These are phyloP conservation scores for Fennellomyces sp. DNA, from an alignment of 371 early-diverging fungal genomes.

Conservation along the genomic window DNA sequence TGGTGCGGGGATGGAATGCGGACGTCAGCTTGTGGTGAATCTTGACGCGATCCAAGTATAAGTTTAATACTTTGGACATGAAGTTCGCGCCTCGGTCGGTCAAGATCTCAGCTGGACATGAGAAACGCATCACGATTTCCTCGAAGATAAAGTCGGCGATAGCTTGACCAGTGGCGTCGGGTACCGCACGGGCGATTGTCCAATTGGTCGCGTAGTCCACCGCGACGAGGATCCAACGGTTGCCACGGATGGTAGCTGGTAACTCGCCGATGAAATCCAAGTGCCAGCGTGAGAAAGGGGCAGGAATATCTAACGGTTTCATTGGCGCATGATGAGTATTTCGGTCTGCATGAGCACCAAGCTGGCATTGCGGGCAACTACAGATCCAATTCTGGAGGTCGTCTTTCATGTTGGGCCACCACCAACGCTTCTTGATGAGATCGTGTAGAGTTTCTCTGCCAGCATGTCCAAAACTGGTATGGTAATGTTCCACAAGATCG, in stretches of 20 bases:
- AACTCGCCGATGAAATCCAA: too few species aligned
- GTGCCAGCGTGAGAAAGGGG: too few species aligned
- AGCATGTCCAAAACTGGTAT: constrained; percentile 14
- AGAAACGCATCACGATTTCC: constrained; percentile 29
- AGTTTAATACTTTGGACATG: background rate
- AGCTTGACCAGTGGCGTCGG: background rate
- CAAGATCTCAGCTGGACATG: constrained; percentile 16
- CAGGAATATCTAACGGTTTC: too few species aligned
- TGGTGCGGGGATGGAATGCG: constrained; percentile 14
- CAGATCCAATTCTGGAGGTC: constrained; percentile 22
- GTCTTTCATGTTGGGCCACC: constrained; percentile 21
- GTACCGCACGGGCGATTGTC: too few species aligned
- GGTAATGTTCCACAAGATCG: too few species aligned
- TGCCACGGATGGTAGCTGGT: constrained; percentile 8
- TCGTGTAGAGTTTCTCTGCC: constrained; percentile 16
- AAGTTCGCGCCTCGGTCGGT: background rate
- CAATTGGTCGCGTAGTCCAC: background rate
- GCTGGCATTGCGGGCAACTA: constrained; percentile 19
- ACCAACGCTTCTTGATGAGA: constrained; percentile 6
- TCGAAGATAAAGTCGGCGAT: constrained; percentile 4
- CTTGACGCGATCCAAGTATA: background rate
- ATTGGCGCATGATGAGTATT: background rate
- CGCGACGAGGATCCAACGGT: constrained; percentile 4
- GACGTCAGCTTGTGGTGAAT: constrained; percentile 9
- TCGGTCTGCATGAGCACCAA: background rate